phyloP scores from a whole-genome alignment of 2,329 filamentous ascomycete genomes.

The Cercospora sesami region DNA sequence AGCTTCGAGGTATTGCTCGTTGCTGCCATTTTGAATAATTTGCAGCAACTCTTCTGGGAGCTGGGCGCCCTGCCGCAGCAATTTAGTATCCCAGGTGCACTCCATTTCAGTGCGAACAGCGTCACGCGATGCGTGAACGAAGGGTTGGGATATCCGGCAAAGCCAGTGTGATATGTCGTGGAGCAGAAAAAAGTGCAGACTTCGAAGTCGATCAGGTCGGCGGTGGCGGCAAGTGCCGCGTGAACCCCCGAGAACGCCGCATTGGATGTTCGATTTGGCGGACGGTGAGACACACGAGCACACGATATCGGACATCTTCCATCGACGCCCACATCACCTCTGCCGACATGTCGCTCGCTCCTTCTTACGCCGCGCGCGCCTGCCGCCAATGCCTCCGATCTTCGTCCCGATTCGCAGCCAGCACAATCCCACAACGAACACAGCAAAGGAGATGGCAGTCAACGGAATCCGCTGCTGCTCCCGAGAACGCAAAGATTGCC shows the following conservation, averaged over 20 bases:
- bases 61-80: conserved; percentile 49
- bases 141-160: neutral
- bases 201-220: conserved; percentile 7
- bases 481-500: conserved; percentile 82
- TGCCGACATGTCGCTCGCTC: conserved; percentile 47
- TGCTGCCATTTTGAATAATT: conserved; percentile 60
- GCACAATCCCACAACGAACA: conserved; percentile 25
- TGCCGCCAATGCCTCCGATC: conserved; percentile 43
- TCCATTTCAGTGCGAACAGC: conserved; percentile 29
- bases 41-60: conserved; percentile 70
- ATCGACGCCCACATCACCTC: neutral
- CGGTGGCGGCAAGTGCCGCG: conserved; percentile 2
- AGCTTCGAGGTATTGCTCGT: conserved; percentile 68
- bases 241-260: conserved; percentile 11
- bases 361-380: conserved; percentile 47
- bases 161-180: conserved; percentile 7
- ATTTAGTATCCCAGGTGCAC: conserved; percentile 35
- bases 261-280: neutral
- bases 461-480: conserved; percentile 60
- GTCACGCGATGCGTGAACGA: conserved; percentile 1
- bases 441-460: conserved; percentile 76
- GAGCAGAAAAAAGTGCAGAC: conserved; percentile 10
- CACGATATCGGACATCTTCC: conserved; percentile 12
- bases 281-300: conserved; percentile 14
- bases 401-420: conserved; percentile 33